A percentile compares a stretch with the other conserved stretches of the same genome.
These are phyloP conservation scores for Sporothrix globosa DNA, from an alignment of 2,329 filamentous ascomycete species.

Conservation along the genomic window DNA sequence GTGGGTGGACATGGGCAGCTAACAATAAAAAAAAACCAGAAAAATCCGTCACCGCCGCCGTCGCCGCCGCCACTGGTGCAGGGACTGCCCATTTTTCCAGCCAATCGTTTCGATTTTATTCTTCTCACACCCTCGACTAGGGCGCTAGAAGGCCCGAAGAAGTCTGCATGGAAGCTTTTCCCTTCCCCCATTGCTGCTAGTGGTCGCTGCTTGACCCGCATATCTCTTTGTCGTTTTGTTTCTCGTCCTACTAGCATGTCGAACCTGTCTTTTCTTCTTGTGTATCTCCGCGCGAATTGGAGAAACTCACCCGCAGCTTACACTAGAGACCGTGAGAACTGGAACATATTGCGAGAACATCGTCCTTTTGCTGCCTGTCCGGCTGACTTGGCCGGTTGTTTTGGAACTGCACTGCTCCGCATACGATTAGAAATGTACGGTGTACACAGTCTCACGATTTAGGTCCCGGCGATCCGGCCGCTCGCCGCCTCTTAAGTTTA, in stretches of 20 bases:
- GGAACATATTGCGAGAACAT: conserved; percentile 7
- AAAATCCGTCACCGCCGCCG: conserved; percentile 21
- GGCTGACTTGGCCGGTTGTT: no score
- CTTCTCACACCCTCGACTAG: background rate
- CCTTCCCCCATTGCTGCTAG: background rate
- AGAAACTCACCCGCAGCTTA: conserved; percentile 19
- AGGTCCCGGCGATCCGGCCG: conserved; percentile 6
- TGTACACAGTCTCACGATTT: background rate
- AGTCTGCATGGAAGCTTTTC: conserved; percentile 43
- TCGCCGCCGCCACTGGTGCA: conserved; percentile 26
- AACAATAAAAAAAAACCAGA: background rate
- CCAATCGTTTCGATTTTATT: background rate
- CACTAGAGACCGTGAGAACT: background rate
- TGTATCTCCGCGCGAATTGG: background rate
- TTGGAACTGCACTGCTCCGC: no score
- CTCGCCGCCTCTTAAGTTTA: background rate
- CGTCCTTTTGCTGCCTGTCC: background rate
- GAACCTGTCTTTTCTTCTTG: background rate
- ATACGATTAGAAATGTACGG: no score
- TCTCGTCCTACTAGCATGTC: background rate
- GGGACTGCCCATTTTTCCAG: background rate
- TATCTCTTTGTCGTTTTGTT: conserved; percentile 1
- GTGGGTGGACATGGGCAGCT: background rate
- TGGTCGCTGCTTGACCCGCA: conserved; percentile 11
- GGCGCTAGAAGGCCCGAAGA: conserved; percentile 46